phyloP scores from a whole-genome alignment of 1,139 yeast species.

The Scheffersomyces titani region DNA sequence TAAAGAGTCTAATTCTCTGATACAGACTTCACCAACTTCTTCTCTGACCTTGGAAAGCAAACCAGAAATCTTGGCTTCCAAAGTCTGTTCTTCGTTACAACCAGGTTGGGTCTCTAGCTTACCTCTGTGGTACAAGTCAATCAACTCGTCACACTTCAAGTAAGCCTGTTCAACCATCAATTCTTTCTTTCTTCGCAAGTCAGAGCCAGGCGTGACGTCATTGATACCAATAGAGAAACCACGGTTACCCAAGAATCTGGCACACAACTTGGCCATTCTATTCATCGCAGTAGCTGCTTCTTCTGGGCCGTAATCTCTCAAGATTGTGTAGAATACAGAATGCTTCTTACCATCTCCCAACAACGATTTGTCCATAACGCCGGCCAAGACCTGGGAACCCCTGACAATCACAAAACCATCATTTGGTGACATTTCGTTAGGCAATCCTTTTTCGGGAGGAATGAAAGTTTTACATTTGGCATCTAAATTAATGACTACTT shows the following conservation, averaged over 20 bases:
- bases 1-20: conserved; percentile 81
- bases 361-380: conserved; percentile 95
- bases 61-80: conserved; percentile 98
- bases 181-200: conserved; percentile 78
- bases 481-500: conserved; percentile 86
- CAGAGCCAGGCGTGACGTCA: conserved; percentile 92
- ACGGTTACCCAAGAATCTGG: conserved; percentile 88
- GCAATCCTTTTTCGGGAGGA: conserved; percentile 66
- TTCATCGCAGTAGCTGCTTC: conserved; percentile 98
- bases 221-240: conserved; percentile 97
- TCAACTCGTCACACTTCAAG: conserved; percentile 87
- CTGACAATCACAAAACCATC: conserved; percentile 92
- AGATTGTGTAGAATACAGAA: conserved; percentile 91
- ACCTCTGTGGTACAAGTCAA: conserved; percentile 76
- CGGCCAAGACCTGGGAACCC: conserved; percentile 85
- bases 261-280: conserved; percentile 97
- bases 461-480: conserved; percentile 89
- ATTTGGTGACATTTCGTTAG: conserved; percentile 95
- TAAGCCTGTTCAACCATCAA: conserved; percentile 90
- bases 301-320: conserved; percentile 92
- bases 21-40: conserved; percentile 98
- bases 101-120: conserved; percentile 98
- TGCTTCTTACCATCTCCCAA: conserved; percentile 98
- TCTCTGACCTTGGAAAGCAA: conserved; percentile 94
- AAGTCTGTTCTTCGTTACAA: conserved; percentile 96